Conservation (phyloP, 257 asterid genomes). For the Lavandula angustifolia region DNA sequence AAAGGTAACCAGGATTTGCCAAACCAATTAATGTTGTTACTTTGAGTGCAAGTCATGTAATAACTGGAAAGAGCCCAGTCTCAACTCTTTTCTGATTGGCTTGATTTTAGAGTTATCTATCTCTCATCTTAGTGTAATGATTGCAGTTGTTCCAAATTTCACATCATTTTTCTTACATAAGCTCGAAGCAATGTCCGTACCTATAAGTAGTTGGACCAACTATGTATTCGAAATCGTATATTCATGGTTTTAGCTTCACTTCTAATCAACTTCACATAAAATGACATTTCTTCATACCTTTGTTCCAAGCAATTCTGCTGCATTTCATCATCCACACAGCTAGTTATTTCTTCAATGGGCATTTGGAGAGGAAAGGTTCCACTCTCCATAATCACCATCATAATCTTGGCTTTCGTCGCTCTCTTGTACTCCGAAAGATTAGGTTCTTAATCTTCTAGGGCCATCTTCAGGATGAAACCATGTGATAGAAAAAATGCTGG, state of each 20-base stretch:
- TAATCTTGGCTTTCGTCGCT: conserved; percentile 52
- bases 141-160: too few relatives aligned
- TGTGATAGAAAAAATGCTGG: conserved; percentile 51
- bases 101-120: too few relatives aligned
- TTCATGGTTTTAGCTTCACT: conserved; percentile 68
- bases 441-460: conserved; percentile 46
- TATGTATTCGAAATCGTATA: not conserved
- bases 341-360: conserved; percentile 39
- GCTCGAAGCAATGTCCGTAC: not conserved
- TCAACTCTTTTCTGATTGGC: not conserved
- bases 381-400: conserved; percentile 47
- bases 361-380: conserved; percentile 51
- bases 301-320: conserved; percentile 32
- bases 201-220: conserved; percentile 18
- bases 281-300: conserved; percentile 26
- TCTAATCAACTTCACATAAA: conserved; percentile 54
- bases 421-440: conserved; percentile 64
- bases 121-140: too few relatives aligned
- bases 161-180: too few relatives aligned
- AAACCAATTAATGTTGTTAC: conserved; percentile 10
- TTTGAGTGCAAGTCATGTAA: conserved; percentile 28
- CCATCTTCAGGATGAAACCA: conserved; percentile 48
- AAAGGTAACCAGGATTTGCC: conserved; percentile 14
- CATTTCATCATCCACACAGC: conserved; percentile 1
- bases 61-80: not conserved